Evolutionary conservation across 768 basidiomycete species (phyloP).

Genomic region (Trametes maxima): DNA sequence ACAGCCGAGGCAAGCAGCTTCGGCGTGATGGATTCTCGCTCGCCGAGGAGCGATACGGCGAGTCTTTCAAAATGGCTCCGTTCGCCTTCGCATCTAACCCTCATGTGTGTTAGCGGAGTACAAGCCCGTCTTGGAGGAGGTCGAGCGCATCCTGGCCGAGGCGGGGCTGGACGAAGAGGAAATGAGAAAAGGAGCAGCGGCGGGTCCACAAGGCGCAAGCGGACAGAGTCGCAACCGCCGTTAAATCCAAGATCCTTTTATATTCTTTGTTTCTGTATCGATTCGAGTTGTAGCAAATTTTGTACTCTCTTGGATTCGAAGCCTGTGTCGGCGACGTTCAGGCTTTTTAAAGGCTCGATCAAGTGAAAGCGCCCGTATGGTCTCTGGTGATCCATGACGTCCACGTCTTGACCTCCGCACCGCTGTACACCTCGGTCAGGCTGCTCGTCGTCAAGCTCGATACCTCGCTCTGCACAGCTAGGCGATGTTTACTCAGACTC

Average conservation of each 20-base stretch:
- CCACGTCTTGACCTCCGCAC: too few species aligned
- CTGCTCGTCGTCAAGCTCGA: too few species aligned
- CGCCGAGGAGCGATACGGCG: constrained; percentile 74
- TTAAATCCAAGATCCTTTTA: constrained; percentile 14
- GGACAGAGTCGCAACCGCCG: constrained; percentile 56
- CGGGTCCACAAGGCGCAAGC: constrained; percentile 37
- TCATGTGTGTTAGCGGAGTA: constrained; percentile 55
- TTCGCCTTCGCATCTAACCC: not conserved
- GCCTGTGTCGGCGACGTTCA: not conserved
- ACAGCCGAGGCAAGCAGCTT: constrained; percentile 75
- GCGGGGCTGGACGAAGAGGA: constrained; percentile 87
- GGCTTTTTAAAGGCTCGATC: too few species aligned
- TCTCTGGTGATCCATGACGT: too few species aligned
- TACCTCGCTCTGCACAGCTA: too few species aligned
- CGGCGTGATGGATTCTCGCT: constrained; percentile 77
- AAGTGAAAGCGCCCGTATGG: too few species aligned
- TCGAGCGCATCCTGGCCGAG: constrained; percentile 80
- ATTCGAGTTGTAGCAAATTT: not conserved
- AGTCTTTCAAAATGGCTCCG: constrained; percentile 25
- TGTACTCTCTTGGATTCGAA: not conserved
- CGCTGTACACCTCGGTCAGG: too few species aligned
- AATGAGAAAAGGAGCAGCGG: constrained; percentile 61
- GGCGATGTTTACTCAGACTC: not conserved
- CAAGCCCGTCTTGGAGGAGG: constrained; percentile 79
- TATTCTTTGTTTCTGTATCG: not conserved